A percentile compares a stretch with the other conserved stretches of the same genome.
phyloP scores from a whole-genome alignment of 1,139 yeast genomes.

The Kodamaea plutei region DNA sequence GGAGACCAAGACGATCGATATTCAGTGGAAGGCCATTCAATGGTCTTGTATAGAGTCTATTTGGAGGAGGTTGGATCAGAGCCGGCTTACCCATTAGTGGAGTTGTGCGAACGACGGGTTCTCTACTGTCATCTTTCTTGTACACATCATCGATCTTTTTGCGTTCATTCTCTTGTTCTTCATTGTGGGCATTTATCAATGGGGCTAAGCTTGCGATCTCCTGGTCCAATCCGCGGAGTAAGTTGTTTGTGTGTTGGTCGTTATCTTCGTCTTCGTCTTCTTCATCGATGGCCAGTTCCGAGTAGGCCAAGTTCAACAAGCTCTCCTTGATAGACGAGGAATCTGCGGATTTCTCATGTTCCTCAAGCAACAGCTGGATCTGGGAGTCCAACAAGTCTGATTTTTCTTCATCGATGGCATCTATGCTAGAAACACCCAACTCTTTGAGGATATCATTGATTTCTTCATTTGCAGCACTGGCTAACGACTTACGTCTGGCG shows the following conservation, averaged over 20 bases:
- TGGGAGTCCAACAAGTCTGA: slow-evolving; percentile 34
- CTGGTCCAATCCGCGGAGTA: slow-evolving; percentile 32
- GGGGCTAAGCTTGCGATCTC: slow-evolving; percentile 42
- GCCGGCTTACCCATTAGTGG: slow-evolving; percentile 47
- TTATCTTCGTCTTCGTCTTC: slow-evolving; percentile 32
- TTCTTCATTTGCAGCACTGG: slow-evolving; percentile 40
- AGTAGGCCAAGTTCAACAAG: slow-evolving; percentile 20
- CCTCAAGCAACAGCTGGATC: slow-evolving; percentile 31
- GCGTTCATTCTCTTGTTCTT: slow-evolving; percentile 21
- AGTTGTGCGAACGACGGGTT: slow-evolving; percentile 6
- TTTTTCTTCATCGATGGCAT: slow-evolving; percentile 34
- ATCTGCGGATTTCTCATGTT: slow-evolving; percentile 12
- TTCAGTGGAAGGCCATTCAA: slow-evolving; percentile 10
- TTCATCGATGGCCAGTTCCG: slow-evolving; percentile 30
- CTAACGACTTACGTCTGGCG: slow-evolving; percentile 39
- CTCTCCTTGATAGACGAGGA: slow-evolving; percentile 15
- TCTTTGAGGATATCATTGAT: slow-evolving; percentile 36
- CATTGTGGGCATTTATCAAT: slow-evolving; percentile 34
- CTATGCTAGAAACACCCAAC: slow-evolving; percentile 35
- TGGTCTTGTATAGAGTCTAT: slow-evolving; percentile 26
- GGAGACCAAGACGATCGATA: slow-evolving; percentile 3
- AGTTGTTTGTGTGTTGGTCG: slow-evolving; percentile 19
- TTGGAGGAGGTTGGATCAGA: slow-evolving; percentile 45
- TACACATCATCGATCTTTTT: slow-evolving; percentile 1
- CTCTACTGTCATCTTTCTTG: too few species aligned